phyloP scores from a whole-genome alignment of 805 yeast genomes.

The Suhomyces sp. region DNA sequence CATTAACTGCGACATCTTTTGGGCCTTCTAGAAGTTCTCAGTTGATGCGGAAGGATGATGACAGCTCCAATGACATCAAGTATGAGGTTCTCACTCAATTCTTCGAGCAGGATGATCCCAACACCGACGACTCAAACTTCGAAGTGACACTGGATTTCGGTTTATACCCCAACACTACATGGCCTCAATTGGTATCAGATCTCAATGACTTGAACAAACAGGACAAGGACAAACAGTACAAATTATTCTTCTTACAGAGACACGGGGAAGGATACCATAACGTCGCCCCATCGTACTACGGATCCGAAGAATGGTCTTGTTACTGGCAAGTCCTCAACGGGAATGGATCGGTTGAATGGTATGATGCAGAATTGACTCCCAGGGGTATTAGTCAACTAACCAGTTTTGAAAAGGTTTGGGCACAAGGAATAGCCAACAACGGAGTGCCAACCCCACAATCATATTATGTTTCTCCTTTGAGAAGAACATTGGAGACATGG shows the following conservation, averaged over 20 bases:
- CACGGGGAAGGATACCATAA: constrained; percentile 39
- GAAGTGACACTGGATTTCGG: constrained; percentile 22
- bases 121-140: constrained; percentile 14
- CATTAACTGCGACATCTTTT: too few relatives aligned
- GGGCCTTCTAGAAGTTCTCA: too few relatives aligned
- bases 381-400: constrained; percentile 20
- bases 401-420: constrained; percentile 6
- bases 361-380: constrained; percentile 30
- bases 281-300: constrained; percentile 19
- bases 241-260: constrained; percentile 29
- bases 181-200: constrained; percentile 21
- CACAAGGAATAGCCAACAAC: not conserved
- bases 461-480: constrained; percentile 31
- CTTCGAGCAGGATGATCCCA: constrained; percentile 19
- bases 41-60: constrained; percentile 1
- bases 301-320: constrained; percentile 25
- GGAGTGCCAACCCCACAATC: constrained; percentile 25
- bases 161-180: constrained; percentile 16
- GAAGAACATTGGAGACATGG: constrained; percentile 33
- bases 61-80: not conserved
- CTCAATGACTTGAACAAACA: constrained; percentile 11
- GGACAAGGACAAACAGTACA: constrained; percentile 12
- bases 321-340: constrained; percentile 23
- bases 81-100: constrained; percentile 13
- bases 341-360: constrained; percentile 26